phyloP scores from a whole-genome alignment of 2,329 filamentous ascomycete species.

The Monosporascus sp. region DNA sequence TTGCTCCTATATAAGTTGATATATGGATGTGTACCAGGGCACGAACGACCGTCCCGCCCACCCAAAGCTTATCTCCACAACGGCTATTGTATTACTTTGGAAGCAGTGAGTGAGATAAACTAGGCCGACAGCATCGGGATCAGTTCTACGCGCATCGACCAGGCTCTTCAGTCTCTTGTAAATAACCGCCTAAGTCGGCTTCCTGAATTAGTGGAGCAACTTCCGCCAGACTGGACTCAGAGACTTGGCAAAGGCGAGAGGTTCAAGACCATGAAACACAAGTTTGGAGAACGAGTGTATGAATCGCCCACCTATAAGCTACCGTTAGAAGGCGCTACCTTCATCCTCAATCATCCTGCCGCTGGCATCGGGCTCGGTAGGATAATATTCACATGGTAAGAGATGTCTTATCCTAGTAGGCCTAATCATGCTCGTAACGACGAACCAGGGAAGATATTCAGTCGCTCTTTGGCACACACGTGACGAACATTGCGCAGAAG shows the following conservation, averaged over 20 bases:
- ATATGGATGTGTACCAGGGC: no score
- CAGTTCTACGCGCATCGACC: constrained; percentile 41
- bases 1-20: no score
- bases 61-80: background rate
- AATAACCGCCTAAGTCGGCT: constrained; percentile 29
- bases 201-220: constrained; percentile 27
- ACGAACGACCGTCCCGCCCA: background rate
- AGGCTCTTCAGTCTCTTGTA: constrained; percentile 35
- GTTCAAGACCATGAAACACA: constrained; percentile 32
- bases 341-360: constrained; percentile 32
- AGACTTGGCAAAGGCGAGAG: constrained; percentile 33
- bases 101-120: constrained; percentile 12
- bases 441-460: constrained; percentile 35
- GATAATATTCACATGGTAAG: constrained; percentile 36
- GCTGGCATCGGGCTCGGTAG: constrained; percentile 34
- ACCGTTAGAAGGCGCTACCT: constrained; percentile 38
- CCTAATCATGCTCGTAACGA: background rate
- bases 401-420: background rate
- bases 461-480: constrained; percentile 37
- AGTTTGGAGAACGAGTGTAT: constrained; percentile 40
- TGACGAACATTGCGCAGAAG: constrained; percentile 33
- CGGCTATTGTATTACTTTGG: background rate
- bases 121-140: constrained; percentile 41
- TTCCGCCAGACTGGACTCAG: constrained; percentile 32
- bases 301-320: constrained; percentile 36